phyloP scores from a whole-genome alignment of 768 basidiomycete genomes.

The Tricholoma sp. region DNA sequence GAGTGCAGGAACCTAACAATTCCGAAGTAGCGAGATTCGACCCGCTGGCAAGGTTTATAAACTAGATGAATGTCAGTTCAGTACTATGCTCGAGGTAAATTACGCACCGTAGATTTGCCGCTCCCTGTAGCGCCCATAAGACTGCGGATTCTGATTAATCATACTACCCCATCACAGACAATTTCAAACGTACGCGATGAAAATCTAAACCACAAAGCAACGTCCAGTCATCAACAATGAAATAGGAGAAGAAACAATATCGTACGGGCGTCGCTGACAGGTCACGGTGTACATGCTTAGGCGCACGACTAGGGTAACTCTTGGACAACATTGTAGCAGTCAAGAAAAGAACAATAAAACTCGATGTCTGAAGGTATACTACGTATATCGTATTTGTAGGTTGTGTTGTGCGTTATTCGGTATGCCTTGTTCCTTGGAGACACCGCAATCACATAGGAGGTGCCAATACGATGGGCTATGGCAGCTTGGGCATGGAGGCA shows the following conservation, averaged over 20 bases:
- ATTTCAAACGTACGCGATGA: not conserved
- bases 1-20: not conserved
- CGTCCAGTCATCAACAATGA: not conserved
- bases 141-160: not conserved
- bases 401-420: no score
- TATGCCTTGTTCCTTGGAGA: no score
- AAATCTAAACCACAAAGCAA: not conserved
- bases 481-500: no score
- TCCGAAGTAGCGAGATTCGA: not conserved
- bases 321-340: no score
- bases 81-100: not conserved
- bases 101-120: not conserved
- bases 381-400: no score
- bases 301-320: no score
- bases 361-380: not conserved
- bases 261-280: not conserved
- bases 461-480: no score
- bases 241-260: not conserved
- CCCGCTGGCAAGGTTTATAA: not conserved
- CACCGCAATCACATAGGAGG: no score
- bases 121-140: slow-evolving; percentile 6
- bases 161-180: not conserved
- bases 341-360: no score
- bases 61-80: not conserved
- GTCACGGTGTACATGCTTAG: not conserved